phyloP scores from a whole-genome alignment of 2,329 filamentous ascomycete genomes.

The Penicillium sp. region DNA sequence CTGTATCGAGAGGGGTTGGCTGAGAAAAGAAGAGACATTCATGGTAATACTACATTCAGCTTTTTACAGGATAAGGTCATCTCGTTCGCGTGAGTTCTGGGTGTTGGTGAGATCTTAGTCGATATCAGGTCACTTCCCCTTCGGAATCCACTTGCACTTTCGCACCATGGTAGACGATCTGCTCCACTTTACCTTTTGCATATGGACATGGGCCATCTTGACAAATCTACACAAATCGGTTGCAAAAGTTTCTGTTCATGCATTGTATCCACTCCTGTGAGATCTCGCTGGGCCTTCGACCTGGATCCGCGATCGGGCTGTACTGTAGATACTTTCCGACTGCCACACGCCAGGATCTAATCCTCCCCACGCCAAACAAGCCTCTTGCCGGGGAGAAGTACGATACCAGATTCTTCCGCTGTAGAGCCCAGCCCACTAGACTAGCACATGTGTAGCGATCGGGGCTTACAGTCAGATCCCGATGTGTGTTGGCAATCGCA shows the following conservation, averaged over 20 bases:
- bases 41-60: background rate
- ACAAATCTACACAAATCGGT: background rate
- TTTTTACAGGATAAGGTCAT: background rate
- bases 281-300: conserved; percentile 8
- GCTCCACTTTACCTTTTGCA: background rate
- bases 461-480: conserved; percentile 13
- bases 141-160: background rate
- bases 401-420: background rate
- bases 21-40: background rate
- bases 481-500: conserved; percentile 6
- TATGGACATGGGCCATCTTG: conserved; percentile 2
- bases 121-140: background rate
- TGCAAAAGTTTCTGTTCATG: conserved; percentile 26
- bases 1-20: background rate
- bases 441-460: conserved; percentile 12
- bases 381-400: background rate
- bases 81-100: background rate
- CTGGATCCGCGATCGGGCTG: conserved; percentile 6
- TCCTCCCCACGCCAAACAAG: conserved; percentile 4
- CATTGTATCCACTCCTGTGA: conserved; percentile 14
- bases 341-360: conserved; percentile 18
- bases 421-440: conserved; percentile 2
- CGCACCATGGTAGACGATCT: background rate
- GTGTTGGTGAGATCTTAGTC: background rate
- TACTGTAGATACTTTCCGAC: conserved; percentile 9